Evolutionary conservation across 345 rosid species (phyloP).

Genomic region (Lepidium sativum): DNA sequence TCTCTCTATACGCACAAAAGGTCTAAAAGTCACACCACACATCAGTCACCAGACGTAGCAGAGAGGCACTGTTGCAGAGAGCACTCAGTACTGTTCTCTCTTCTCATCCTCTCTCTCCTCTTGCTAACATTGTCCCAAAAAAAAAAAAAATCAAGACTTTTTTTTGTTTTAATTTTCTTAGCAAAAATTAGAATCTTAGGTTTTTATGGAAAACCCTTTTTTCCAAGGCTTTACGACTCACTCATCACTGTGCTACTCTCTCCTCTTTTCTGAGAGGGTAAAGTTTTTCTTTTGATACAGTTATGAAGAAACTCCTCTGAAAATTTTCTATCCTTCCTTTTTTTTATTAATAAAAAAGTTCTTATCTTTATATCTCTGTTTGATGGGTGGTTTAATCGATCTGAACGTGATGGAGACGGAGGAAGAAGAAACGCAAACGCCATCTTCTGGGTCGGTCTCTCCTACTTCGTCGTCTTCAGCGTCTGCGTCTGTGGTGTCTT

Average conservation of each 20-base stretch:
- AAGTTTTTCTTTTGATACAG: background rate
- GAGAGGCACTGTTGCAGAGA: constrained; percentile 24
- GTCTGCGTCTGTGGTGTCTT: constrained; percentile 30
- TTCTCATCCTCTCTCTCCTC: constrained; percentile 18
- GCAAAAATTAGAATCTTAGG: background rate
- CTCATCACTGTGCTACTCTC: constrained; percentile 16
- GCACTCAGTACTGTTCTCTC: constrained; percentile 27
- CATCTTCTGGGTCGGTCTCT: constrained; percentile 52
- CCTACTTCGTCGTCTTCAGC: constrained; percentile 51
- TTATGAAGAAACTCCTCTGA: constrained; percentile 23
- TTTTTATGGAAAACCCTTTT: constrained; percentile 1
- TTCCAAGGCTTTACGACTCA: constrained; percentile 18
- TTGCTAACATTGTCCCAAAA: background rate
- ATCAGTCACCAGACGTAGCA: constrained; percentile 34
- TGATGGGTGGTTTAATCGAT: constrained; percentile 87
- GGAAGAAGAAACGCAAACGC: constrained; percentile 74
- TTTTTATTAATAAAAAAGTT: background rate
- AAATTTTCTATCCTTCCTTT: background rate
- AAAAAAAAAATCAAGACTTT: constrained; percentile 4
- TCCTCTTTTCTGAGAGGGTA: constrained; percentile 13
- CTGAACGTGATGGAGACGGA: constrained; percentile 75
- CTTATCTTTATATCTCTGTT: constrained; percentile 1
- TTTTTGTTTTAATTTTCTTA: background rate
- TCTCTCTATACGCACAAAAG: constrained; percentile 32
- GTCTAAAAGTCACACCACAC: constrained; percentile 31